These are phyloP conservation scores for Halophytophthora batemanensis DNA, from an alignment of 352 stramenopile species.

Conservation along the genomic window DNA sequence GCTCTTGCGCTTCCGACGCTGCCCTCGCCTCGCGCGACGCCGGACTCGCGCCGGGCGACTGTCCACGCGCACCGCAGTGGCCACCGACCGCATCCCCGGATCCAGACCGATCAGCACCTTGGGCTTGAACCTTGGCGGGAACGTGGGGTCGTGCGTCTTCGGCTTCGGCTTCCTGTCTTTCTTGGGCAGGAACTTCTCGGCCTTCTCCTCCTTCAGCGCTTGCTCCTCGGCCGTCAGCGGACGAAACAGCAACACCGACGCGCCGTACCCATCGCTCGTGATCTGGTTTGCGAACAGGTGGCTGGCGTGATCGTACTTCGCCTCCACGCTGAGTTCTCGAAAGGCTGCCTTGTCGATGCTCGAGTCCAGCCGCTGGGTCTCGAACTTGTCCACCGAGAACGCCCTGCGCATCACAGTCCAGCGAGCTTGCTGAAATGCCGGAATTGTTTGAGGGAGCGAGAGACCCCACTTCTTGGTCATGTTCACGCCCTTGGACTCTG, in stretches of 20 bases:
- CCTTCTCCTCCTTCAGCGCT: background rate
- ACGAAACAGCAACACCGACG: slow-evolving; percentile 3
- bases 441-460: slow-evolving; percentile 6
- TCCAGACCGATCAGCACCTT: slow-evolving; percentile 10
- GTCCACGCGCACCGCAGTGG: slow-evolving; percentile 2
- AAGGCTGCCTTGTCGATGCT: background rate
- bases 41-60: background rate
- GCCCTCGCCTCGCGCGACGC: background rate
- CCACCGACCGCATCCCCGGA: slow-evolving; percentile 12
- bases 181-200: background rate
- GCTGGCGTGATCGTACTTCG: slow-evolving; percentile 1
- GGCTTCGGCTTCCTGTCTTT: background rate
- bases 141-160: slow-evolving; percentile 5
- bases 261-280: slow-evolving; percentile 9
- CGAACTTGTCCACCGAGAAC: slow-evolving; percentile 9
- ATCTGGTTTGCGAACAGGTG: slow-evolving; percentile 10
- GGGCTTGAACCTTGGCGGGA: slow-evolving; percentile 1
- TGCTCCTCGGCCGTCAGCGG: background rate
- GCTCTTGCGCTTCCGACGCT: background rate
- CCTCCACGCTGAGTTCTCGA: background rate
- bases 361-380: slow-evolving; percentile 2
- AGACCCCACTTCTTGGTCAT: too few relatives aligned
- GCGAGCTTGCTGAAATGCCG: slow-evolving; percentile 1
- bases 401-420: slow-evolving; percentile 4
- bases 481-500: too few relatives aligned